These are phyloP conservation scores for Venturia oleaginea DNA, from an alignment of 2,329 filamentous ascomycete species.

Conservation along the genomic window DNA sequence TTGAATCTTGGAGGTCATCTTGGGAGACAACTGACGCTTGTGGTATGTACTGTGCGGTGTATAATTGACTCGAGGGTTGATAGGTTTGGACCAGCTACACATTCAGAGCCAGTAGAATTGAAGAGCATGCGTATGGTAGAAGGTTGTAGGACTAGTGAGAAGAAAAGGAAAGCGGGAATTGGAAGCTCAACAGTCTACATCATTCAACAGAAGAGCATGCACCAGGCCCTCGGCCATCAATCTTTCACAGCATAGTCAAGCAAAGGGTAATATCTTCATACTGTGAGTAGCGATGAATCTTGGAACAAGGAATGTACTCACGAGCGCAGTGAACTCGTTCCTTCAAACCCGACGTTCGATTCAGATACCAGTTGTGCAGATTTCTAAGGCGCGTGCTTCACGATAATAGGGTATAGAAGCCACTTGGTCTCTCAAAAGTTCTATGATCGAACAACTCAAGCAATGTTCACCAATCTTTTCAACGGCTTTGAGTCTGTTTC, in stretches of 20 bases:
- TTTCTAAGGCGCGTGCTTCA: not conserved
- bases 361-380: not conserved
- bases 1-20: not conserved
- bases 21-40: not conserved
- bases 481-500: not conserved
- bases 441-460: not conserved
- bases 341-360: not conserved
- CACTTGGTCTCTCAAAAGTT: not conserved
- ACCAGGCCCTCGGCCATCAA: not conserved
- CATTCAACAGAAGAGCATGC: not conserved
- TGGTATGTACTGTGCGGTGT: not conserved
- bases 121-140: not conserved
- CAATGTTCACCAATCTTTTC: not conserved
- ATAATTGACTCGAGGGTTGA: not conserved
- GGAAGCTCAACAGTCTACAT: not conserved
- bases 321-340: not conserved
- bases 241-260: not conserved
- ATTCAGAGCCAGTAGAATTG: not conserved
- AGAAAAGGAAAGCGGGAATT: not conserved
- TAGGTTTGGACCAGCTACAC: not conserved
- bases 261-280: not conserved
- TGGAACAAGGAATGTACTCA: no score
- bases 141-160: not conserved
- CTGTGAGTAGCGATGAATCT: not conserved
- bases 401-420: not conserved